Evolutionary conservation across 2,329 filamentous ascomycete genomes (phyloP), one percentile per base, ranked within the genome.

Genomic region (Cercospora sp.): DNA sequence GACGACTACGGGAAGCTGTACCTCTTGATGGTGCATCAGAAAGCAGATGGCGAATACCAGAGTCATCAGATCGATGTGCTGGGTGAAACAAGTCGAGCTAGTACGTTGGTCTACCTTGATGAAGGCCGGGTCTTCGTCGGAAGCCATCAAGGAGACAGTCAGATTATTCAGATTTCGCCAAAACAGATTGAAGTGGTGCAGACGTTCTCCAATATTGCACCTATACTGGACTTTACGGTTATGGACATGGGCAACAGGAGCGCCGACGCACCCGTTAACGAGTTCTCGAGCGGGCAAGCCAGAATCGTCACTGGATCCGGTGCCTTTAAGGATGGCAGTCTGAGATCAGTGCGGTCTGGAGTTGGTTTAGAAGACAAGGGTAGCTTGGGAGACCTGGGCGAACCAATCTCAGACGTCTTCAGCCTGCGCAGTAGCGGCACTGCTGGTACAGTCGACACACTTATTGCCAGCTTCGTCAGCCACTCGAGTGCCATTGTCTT

Each of bases 221-320:
- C 95, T 0, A 91, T 99, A 51, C 82, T 98, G 45, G 95, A 99
- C 77, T 97, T 99, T 74, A 90, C 91, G 0, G 88, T 99, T 16
- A 97, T 98, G 93, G 95, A 98, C 76, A 91, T 98, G 85, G 94
- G 94, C 0, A 94, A 93, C 73, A 86, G 92, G 66, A 90, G 92
- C 68, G 90, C 90, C 24, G 91, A 95, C 71, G 88, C 85, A 8
- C 89, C 92, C 18, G 91, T 90, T 3, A 96, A 95, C 75, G 92
- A 95, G 70, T 99, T 97, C 76, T 97, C 94, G 0, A 97, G 94
- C 0, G 95, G 95, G 0, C 94, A 99, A 80, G 94, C 95, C 57
- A 88, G 94, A 45, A 91, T 99, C 69, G 93, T 99, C 10, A 94
- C 94, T 2, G 94, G 93, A 0, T 97, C 94, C 65, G 95, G 95